These are phyloP conservation scores for Coemansia nantahalensis DNA, from an alignment of 192 early-diverging fungal genomes.

Conservation along the genomic window DNA sequence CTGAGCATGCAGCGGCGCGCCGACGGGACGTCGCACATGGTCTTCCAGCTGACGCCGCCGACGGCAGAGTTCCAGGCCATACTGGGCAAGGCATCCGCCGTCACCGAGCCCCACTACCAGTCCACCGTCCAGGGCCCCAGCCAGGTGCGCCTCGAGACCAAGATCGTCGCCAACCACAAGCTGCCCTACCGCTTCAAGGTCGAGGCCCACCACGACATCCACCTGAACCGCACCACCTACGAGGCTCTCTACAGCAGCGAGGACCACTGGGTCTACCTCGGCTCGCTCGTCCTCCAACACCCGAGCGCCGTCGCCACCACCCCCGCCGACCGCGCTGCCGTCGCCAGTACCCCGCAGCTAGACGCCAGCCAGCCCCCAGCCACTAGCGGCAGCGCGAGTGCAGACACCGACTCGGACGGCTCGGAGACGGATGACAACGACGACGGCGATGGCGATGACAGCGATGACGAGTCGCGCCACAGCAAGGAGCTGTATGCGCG, in stretches of 20 bases:
- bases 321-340: not conserved
- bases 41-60: slow-evolving; percentile 40
- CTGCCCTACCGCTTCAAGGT: slow-evolving; percentile 41
- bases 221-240: slow-evolving; percentile 41
- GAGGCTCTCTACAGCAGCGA: slow-evolving; percentile 38
- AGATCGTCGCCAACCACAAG: slow-evolving; percentile 13
- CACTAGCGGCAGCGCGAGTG: too few relatives aligned
- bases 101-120: slow-evolving; percentile 11
- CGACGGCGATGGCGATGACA: slow-evolving; percentile 5
- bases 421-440: slow-evolving; percentile 8
- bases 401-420: slow-evolving; percentile 3
- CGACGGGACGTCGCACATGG: slow-evolving; percentile 9
- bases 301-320: slow-evolving; percentile 1
- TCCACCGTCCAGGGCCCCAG: slow-evolving; percentile 17
- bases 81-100: slow-evolving; percentile 16
- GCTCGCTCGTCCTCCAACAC: slow-evolving; percentile 41
- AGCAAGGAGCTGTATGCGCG: not conserved
- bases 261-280: slow-evolving; percentile 40
- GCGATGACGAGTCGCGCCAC: not conserved
- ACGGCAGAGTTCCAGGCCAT: slow-evolving; percentile 13
- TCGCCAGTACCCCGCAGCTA: too few relatives aligned
- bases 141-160: slow-evolving; percentile 25
- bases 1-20: slow-evolving; percentile 32
- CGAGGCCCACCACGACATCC: slow-evolving; percentile 42
- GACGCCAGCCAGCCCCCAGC: not conserved